Evolutionary conservation across 139 green algal species (phyloP).

Genomic region (Coccomyxa sp.): DNA sequence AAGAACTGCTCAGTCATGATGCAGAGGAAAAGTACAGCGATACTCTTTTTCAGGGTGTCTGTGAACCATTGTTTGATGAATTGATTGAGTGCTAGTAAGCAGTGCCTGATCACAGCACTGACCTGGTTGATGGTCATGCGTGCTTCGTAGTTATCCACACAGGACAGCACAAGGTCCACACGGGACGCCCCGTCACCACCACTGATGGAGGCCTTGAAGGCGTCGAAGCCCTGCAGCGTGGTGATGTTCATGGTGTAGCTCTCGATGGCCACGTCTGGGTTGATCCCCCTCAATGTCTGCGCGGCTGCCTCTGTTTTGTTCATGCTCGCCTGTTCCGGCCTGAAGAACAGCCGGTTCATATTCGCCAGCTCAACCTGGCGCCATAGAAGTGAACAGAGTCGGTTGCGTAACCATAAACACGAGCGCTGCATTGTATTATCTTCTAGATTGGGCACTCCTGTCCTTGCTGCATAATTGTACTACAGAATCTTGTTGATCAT

Average conservation of each 20-base stretch:
- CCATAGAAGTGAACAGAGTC: too few species aligned
- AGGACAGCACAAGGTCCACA: slow-evolving; percentile 92
- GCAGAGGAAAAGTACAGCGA: not conserved
- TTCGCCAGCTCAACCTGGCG: slow-evolving; percentile 89
- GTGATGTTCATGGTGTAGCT: slow-evolving; percentile 96
- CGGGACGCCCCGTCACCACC: slow-evolving; percentile 25
- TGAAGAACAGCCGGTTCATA: slow-evolving; percentile 99
- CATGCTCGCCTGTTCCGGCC: slow-evolving; percentile 92
- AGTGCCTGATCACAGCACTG: not conserved
- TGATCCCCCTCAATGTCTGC: slow-evolving; percentile 85
- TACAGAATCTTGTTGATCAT: too few species aligned
- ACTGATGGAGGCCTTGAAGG: slow-evolving; percentile 68
- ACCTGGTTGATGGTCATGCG: slow-evolving; percentile 96
- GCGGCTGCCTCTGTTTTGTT: slow-evolving; percentile 95
- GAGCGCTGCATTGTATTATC: too few species aligned
- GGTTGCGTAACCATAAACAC: too few species aligned
- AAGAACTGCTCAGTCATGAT: not conserved
- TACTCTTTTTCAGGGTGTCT: too few species aligned
- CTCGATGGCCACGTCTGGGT: slow-evolving; percentile 89
- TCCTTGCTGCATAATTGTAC: too few species aligned
- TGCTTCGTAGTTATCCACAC: slow-evolving; percentile 99
- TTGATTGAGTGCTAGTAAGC: not conserved
- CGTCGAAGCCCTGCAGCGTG: slow-evolving; percentile 84
- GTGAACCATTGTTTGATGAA: too few species aligned
- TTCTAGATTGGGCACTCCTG: too few species aligned